Conservation (phyloP, 1,284 basidiomycete genomes). For the Leccinum cinnamomeum region DNA sequence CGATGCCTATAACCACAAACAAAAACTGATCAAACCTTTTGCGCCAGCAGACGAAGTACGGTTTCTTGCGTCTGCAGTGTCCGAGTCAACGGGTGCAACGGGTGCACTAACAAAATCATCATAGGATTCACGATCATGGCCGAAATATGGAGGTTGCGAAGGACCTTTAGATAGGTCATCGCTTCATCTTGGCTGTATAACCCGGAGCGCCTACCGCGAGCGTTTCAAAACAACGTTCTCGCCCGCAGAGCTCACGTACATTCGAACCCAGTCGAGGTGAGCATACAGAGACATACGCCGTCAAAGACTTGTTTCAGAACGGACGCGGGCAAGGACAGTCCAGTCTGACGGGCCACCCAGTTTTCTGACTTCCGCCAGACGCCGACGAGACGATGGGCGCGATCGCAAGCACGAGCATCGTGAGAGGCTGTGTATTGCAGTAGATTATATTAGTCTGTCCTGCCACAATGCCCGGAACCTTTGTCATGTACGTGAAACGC, state of each 20-base stretch:
- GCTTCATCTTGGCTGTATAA: constrained; percentile 59
- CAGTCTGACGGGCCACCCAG: constrained; percentile 46
- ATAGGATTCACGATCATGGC: constrained; percentile 53
- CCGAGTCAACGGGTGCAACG: constrained; percentile 48
- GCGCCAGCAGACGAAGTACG: constrained; percentile 58
- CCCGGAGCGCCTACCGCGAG: constrained; percentile 53
- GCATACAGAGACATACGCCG: constrained; percentile 65
- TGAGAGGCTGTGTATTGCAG: constrained; percentile 42
- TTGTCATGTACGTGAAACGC: constrained; percentile 51
- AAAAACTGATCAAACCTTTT: constrained; percentile 39
- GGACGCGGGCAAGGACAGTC: constrained; percentile 28
- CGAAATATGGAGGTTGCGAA: constrained; percentile 64
- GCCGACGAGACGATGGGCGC: constrained; percentile 53
- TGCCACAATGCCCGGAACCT: background rate
- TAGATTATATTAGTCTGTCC: constrained; percentile 5
- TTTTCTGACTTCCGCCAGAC: constrained; percentile 50
- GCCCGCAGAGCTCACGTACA: constrained; percentile 39
- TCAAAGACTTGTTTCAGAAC: constrained; percentile 53
- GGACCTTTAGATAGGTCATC: constrained; percentile 54
- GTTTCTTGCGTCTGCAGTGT: constrained; percentile 51
- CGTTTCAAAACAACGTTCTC: constrained; percentile 1
- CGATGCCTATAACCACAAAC: background rate
- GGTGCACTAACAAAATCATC: constrained; percentile 59
- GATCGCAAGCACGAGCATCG: constrained; percentile 44
- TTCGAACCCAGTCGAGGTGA: constrained; percentile 70